phyloP scores from a whole-genome alignment of 768 basidiomycete genomes.

The Termitomyces sp. region DNA sequence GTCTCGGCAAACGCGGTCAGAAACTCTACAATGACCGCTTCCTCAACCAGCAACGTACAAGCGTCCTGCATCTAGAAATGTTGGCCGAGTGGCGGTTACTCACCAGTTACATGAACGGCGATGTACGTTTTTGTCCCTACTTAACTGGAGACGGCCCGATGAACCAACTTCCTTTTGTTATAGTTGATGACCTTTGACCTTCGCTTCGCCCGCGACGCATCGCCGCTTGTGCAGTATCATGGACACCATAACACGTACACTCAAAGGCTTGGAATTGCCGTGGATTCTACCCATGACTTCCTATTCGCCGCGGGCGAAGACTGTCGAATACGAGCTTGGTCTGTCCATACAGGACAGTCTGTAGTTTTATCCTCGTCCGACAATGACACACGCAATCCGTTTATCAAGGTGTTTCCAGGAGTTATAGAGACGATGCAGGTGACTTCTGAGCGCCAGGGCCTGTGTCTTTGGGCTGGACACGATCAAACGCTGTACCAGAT shows the following conservation, averaged over 20 bases:
- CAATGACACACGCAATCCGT: slow-evolving; percentile 20
- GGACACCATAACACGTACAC: slow-evolving; percentile 58
- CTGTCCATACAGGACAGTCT: slow-evolving; percentile 46
- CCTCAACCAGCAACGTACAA: slow-evolving; percentile 25
- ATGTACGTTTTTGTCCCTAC: slow-evolving; percentile 30
- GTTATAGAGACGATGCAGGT: slow-evolving; percentile 47
- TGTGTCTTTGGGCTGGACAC: slow-evolving; percentile 46
- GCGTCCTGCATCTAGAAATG: slow-evolving; percentile 48
- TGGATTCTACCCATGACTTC: slow-evolving; percentile 51
- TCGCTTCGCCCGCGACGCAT: slow-evolving; percentile 39
- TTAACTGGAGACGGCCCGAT: not conserved
- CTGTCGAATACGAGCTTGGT: slow-evolving; percentile 61
- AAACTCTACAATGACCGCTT: slow-evolving; percentile 35
- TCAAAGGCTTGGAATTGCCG: slow-evolving; percentile 45
- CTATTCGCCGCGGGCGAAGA: slow-evolving; percentile 72
- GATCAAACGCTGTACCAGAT: slow-evolving; percentile 37
- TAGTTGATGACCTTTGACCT: slow-evolving; percentile 62
- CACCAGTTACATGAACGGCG: slow-evolving; percentile 52
- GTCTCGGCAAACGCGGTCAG: slow-evolving; percentile 30
- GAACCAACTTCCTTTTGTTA: not conserved
- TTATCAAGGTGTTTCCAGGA: slow-evolving; percentile 25
- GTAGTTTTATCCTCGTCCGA: slow-evolving; percentile 18
- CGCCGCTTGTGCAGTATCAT: slow-evolving; percentile 40
- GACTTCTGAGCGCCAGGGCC: slow-evolving; percentile 30
- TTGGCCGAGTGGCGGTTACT: slow-evolving; percentile 49